Evolutionary conservation across 208 protist species (phyloP).

Genomic region (Spironucleus salmonicida): DNA sequence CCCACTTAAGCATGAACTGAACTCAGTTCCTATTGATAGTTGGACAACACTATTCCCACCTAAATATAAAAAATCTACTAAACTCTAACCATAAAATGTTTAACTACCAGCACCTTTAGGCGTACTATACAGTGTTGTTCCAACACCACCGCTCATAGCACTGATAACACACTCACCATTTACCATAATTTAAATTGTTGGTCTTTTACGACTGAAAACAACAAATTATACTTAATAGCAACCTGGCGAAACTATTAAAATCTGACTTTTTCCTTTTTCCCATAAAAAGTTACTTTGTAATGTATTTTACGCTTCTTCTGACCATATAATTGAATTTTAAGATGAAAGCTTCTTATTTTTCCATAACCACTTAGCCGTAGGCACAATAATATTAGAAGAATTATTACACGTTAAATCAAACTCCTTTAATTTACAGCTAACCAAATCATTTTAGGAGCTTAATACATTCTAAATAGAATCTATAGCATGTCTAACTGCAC

Average conservation of each 20-base stretch:
- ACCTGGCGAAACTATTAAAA: neutral
- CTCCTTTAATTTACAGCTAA: neutral
- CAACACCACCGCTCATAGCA: constrained; percentile 3
- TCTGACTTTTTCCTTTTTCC: neutral
- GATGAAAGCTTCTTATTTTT: neutral
- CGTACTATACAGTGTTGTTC: neutral
- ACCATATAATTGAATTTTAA: neutral
- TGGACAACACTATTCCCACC: neutral
- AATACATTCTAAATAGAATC: neutral
- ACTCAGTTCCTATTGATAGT: neutral
- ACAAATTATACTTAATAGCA: constrained; percentile 22
- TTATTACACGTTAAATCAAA: too few species aligned
- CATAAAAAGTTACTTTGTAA: constrained; percentile 22
- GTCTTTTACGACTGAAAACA: neutral
- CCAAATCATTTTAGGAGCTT: neutral
- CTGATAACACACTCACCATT: neutral
- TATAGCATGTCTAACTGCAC: neutral
- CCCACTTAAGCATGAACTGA: constrained; percentile 9
- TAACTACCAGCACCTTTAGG: neutral
- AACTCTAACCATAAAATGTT: neutral
- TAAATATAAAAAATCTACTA: constrained; percentile 9
- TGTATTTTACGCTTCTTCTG: neutral
- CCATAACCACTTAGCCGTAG: constrained; percentile 9
- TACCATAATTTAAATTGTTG: constrained; percentile 9
- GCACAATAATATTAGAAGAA: too few species aligned